A percentile compares a stretch with the other conserved stretches of the same genome.
phyloP scores from a whole-genome alignment of 495 filamentous ascomycete species.

The Hypoxylon subgilvum region DNA sequence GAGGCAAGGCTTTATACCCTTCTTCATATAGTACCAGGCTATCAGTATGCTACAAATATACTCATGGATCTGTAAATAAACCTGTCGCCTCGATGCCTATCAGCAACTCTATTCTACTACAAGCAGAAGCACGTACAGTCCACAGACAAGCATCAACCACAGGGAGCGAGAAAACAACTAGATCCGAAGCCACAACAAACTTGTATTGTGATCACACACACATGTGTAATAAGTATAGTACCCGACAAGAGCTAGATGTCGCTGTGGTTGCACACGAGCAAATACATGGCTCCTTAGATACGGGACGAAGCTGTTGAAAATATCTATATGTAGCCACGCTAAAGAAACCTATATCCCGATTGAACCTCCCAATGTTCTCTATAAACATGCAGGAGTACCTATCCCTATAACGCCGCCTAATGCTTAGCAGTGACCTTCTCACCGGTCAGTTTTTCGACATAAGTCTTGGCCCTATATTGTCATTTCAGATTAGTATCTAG shows the following conservation, averaged over 20 bases:
- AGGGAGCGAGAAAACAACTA: background rate
- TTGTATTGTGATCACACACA: conserved; percentile 6
- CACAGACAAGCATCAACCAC: conserved; percentile 1
- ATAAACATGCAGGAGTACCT: conserved; percentile 14
- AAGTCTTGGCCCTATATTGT: conserved; percentile 81
- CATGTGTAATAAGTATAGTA: background rate
- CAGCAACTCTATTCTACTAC: no score
- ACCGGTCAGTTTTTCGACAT: conserved; percentile 96
- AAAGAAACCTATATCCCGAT: background rate
- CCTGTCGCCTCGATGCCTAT: no score
- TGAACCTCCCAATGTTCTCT: conserved; percentile 16
- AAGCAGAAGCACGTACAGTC: no score
- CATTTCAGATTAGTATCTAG: conserved; percentile 29
- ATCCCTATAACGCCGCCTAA: conserved; percentile 60
- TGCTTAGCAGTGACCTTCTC: conserved; percentile 96
- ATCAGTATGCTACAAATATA: no score
- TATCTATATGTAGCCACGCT: conserved; percentile 3
- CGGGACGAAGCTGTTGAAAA: conserved; percentile 1
- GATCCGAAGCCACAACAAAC: conserved; percentile 10
- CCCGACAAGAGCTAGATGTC: background rate
- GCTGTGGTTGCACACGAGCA: background rate
- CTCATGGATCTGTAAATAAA: no score
- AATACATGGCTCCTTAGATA: background rate
- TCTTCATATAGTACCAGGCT: no score
- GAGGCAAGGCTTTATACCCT: no score